Percentiles rank a stretch among this genome's conserved stretches.
These are phyloP conservation scores for Phytophthora meadii DNA, from an alignment of 352 stramenopile genomes.

Conservation along the genomic window DNA sequence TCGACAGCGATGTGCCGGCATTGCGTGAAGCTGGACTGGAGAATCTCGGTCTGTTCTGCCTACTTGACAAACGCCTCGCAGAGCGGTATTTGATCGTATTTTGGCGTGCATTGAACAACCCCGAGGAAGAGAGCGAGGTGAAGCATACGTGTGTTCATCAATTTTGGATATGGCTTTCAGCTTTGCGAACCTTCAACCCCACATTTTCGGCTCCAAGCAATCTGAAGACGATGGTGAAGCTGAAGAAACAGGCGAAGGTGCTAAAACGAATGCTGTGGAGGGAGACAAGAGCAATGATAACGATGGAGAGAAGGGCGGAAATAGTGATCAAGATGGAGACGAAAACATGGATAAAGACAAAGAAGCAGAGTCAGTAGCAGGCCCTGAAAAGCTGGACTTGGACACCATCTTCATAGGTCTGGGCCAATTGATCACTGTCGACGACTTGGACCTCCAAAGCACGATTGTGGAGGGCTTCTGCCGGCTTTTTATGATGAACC, in stretches of 20 bases:
- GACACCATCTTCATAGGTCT: conserved; percentile 69
- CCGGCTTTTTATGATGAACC: conserved; percentile 78
- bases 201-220: conserved; percentile 47
- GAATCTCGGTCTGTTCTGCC: conserved; percentile 72
- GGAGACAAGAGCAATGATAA: conserved; percentile 8
- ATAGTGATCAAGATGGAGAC: conserved; percentile 21
- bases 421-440: conserved; percentile 53
- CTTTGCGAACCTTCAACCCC: conserved; percentile 62
- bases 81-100: conserved; percentile 80
- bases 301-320: conserved; percentile 14
- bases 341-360: conserved; percentile 35
- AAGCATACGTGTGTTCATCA: conserved; percentile 81
- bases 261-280: conserved; percentile 14
- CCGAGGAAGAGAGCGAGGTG: conserved; percentile 78
- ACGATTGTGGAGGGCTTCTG: conserved; percentile 82
- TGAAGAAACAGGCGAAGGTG: conserved; percentile 4
- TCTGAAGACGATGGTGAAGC: conserved; percentile 13
- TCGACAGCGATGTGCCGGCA: conserved; percentile 79
- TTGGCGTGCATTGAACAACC: conserved; percentile 80
- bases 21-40: conserved; percentile 78
- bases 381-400: conserved; percentile 52
- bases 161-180: conserved; percentile 77
- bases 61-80: conserved; percentile 75
- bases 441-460: conserved; percentile 77
- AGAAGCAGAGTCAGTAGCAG: conserved; percentile 17